These are phyloP conservation scores for Penicillium digitatum DNA, from an alignment of 2,329 filamentous ascomycete genomes.

Conservation along the genomic window DNA sequence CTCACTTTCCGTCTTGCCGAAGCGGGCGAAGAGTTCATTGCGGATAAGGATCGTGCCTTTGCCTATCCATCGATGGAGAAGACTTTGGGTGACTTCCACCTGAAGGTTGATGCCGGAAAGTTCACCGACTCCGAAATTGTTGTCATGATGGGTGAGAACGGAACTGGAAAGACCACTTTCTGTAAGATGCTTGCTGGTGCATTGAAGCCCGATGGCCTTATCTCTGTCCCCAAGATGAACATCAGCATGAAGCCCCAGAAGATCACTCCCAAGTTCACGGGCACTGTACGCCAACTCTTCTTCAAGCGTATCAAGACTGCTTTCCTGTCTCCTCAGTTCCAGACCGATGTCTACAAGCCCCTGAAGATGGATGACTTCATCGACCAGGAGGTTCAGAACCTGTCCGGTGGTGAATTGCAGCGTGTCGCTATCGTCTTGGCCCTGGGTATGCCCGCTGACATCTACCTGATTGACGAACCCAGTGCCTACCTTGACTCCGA, in stretches of 20 bases:
- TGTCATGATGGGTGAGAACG: slow-evolving; percentile 99
- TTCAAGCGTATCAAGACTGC: slow-evolving; percentile 99
- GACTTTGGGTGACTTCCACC: slow-evolving; percentile 81
- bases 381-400: slow-evolving; percentile 97
- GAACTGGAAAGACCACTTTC: slow-evolving; percentile 98
- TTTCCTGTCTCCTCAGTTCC: slow-evolving; percentile 96
- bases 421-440: slow-evolving; percentile 96
- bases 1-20: slow-evolving; percentile 93
- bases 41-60: slow-evolving; percentile 81
- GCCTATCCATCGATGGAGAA: slow-evolving; percentile 88
- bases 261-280: slow-evolving; percentile 96
- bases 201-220: slow-evolving; percentile 78
- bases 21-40: slow-evolving; percentile 79
- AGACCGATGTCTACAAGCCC: slow-evolving; percentile 99
- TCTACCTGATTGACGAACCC: slow-evolving; percentile 97
- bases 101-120: slow-evolving; percentile 73
- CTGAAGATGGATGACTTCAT: slow-evolving; percentile 98
- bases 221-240: slow-evolving; percentile 83
- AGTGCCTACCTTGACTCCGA: slow-evolving; percentile 97
- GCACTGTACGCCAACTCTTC: slow-evolving; percentile 94
- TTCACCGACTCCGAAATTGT: slow-evolving; percentile 99
- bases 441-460: slow-evolving; percentile 93
- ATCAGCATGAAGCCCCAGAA: slow-evolving; percentile 99
- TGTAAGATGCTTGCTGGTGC: slow-evolving; percentile 92
- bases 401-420: slow-evolving; percentile 98